These are phyloP conservation scores for Raphanus raphanistrum DNA, from an alignment of 345 rosid species.

Conservation along the genomic window DNA sequence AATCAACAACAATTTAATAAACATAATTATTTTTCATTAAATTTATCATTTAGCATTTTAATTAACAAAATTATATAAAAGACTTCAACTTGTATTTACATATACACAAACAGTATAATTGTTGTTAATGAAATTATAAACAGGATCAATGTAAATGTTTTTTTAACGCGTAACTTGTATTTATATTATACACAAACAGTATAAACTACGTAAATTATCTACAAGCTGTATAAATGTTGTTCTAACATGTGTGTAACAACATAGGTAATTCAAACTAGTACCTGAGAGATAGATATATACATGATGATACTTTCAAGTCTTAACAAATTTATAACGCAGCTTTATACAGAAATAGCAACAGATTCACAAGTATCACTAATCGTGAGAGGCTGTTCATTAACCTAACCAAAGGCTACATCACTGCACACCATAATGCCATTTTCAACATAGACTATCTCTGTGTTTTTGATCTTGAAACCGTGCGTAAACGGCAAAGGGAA, in stretches of 20 bases:
- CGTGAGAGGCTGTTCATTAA: background rate
- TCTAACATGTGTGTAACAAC: background rate
- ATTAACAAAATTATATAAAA: no score
- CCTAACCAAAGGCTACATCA: constrained; percentile 29
- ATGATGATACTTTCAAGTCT: background rate
- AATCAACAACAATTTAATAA: background rate
- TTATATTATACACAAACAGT: no score
- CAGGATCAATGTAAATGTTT: no score
- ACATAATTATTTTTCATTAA: no score
- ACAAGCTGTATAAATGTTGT: background rate
- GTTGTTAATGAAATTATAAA: no score
- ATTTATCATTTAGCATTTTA: no score
- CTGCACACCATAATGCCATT: constrained; percentile 49
- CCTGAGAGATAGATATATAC: background rate
- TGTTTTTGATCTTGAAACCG: constrained; percentile 45
- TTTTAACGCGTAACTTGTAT: no score
- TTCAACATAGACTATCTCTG: constrained; percentile 45
- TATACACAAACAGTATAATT: background rate
- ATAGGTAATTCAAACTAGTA: background rate
- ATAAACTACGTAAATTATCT: no score
- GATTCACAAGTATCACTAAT: background rate
- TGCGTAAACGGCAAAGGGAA: constrained; percentile 57
- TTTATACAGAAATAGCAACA: background rate
- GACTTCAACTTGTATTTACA: no score
- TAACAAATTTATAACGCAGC: background rate